Base-by-base conservation (phyloP, 2,329 filamentous ascomycete genomes). In the Fonsecaea monophora region DNA sequence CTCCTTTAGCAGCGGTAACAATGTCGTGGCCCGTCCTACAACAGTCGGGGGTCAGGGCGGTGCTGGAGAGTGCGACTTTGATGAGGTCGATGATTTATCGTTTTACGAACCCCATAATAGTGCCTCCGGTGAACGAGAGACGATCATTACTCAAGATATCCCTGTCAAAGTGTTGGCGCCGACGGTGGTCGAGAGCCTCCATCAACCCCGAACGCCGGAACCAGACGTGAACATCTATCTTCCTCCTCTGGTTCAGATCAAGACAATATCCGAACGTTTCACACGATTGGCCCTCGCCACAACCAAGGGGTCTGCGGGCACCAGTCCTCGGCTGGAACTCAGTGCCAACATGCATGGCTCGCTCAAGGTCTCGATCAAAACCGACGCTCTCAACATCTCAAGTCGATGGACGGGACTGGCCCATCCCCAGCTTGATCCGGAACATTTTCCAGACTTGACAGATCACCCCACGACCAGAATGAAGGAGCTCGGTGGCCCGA, bases 341-440 rank as follows among this genome's bases (percentile, higher is more conserved):
- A 90, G 90, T 62, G 95, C 94, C 35, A 99, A 97, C 78, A 97
- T 97, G 92, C 92, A 96, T 78, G 95, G 95, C 21, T 89, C 89
- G 65, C 81, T 99, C 65, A 89, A 89, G 55, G 84, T 99, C 68
- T 88, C 90, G 10, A 90, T 97, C 67, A 85, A 86, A 40, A 95
- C 93, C 0, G 94, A 98, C 76, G 87, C 90, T 7, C 87, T 97
- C 73, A 89, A 90, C 68, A 96, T 98, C 65, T 89, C 89, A 65
- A 95, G 90, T 74, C 86, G 90, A 53, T 99, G 95, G 95, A 88
- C 87, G 2, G 91, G 89, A 1, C 86, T 99, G 37, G 88, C 89
- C 64, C 97, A 98, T 77, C 94, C 95, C 6, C 89, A 94, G 73
- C 82, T 98, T 15, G 94, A 97, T 76, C 92, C 92, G 1, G 83